phyloP scores from a whole-genome alignment of 2,329 filamentous ascomycete species.

The Fusarium graminum region DNA sequence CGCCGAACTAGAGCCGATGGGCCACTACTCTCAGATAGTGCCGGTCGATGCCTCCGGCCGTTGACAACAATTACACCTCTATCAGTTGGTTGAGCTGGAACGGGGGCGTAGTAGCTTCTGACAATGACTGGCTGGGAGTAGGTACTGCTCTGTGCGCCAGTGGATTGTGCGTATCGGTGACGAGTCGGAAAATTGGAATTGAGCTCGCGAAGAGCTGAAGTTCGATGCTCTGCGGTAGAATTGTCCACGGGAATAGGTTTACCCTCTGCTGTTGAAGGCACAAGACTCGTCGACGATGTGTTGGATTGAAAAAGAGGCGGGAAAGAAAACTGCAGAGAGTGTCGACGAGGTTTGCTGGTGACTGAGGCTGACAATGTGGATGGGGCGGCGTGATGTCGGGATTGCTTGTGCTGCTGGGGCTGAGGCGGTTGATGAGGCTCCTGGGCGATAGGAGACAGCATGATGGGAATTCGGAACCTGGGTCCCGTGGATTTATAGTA shows the following conservation, averaged over 20 bases:
- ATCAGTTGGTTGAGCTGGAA: constrained; percentile 52
- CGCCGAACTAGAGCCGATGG: constrained; percentile 50
- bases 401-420: constrained; percentile 39
- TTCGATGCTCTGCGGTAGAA: constrained; percentile 67
- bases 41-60: constrained; percentile 46
- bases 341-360: constrained; percentile 49
- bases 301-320: constrained; percentile 63
- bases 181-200: constrained; percentile 69
- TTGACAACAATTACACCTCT: constrained; percentile 51
- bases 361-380: constrained; percentile 43
- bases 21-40: constrained; percentile 48
- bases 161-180: constrained; percentile 69
- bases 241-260: constrained; percentile 69
- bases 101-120: constrained; percentile 70
- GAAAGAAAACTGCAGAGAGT: constrained; percentile 63
- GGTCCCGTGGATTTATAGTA: constrained; percentile 41
- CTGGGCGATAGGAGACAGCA: constrained; percentile 37
- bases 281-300: constrained; percentile 65
- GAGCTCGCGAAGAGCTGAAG: constrained; percentile 71
- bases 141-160: constrained; percentile 68
- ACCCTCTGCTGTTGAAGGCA: constrained; percentile 68
- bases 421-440: constrained; percentile 37
- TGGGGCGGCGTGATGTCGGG: constrained; percentile 46
- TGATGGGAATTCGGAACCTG: constrained; percentile 27
- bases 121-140: constrained; percentile 76